Percentiles rank a stretch among this genome's conserved stretches.
Conservation (phyloP, 805 yeast genomes). For the Pichia scutulata region DNA sequence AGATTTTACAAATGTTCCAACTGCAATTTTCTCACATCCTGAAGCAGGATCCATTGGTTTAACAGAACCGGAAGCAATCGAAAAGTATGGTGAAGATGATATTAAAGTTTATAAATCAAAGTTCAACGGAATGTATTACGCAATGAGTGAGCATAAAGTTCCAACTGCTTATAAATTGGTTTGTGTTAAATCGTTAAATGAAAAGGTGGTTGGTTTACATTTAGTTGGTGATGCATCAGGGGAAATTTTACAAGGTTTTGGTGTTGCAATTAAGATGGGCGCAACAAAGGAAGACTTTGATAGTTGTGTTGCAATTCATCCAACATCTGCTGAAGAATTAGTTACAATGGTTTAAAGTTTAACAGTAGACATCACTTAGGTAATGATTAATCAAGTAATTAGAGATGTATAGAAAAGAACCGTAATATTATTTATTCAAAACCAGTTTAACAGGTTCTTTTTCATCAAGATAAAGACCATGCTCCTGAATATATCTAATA, state of each 20-base stretch:
- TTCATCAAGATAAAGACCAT: constrained; percentile 74
- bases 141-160: constrained; percentile 73
- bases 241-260: constrained; percentile 96
- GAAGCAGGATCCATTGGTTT: constrained; percentile 94
- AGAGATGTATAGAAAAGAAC: background rate
- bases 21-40: constrained; percentile 97
- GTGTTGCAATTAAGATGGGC: constrained; percentile 98
- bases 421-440: constrained; percentile 24
- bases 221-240: constrained; percentile 85
- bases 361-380: background rate
- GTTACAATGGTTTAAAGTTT: constrained; percentile 58
- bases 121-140: constrained; percentile 90
- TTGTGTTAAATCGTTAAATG: constrained; percentile 62
- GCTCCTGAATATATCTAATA: constrained; percentile 90
- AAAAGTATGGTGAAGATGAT: constrained; percentile 70
- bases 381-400: background rate
- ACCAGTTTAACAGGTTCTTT: constrained; percentile 94
- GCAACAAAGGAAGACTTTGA: constrained; percentile 97
- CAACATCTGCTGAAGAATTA: constrained; percentile 95
- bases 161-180: constrained; percentile 85
- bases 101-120: constrained; percentile 75
- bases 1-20: constrained; percentile 81
- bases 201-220: constrained; percentile 93
- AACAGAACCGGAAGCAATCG: constrained; percentile 68
- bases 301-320: constrained; percentile 95